Evolutionary conservation across 208 protist genomes (phyloP).

Genomic region (Tritrichomonas musculus): DNA sequence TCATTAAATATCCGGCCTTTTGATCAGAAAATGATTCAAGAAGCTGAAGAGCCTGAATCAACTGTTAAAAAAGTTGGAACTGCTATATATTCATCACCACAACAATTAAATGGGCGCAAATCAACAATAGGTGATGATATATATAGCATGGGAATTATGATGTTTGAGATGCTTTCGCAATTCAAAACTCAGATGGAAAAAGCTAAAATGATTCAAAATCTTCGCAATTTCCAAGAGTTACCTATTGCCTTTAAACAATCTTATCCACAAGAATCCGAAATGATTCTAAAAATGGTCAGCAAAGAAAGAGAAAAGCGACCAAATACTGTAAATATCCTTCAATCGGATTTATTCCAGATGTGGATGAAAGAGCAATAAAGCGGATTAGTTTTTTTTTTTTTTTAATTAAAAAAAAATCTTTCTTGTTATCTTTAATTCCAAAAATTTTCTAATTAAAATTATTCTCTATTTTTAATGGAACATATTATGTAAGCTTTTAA

Average conservation of each 20-base stretch:
- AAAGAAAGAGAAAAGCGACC: background rate
- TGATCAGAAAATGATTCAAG: background rate
- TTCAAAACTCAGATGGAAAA: slow-evolving; percentile 1
- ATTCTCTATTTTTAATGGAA: too few species aligned
- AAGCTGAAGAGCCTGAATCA: background rate
- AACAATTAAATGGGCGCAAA: background rate
- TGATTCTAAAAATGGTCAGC: background rate
- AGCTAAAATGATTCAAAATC: background rate
- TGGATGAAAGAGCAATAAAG: background rate
- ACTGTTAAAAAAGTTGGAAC: background rate
- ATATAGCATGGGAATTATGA: background rate
- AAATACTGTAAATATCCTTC: background rate
- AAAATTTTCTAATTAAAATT: too few species aligned
- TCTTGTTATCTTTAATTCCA: too few species aligned
- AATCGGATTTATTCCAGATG: background rate
- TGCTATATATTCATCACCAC: background rate
- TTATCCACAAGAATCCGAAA: background rate
- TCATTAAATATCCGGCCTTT: background rate
- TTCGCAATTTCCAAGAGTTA: background rate
- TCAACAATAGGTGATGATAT: background rate
- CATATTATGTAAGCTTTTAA: too few species aligned
- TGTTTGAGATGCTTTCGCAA: background rate
- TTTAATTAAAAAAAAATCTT: too few species aligned
- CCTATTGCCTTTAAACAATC: background rate
- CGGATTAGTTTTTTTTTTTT: too few species aligned